A percentile compares a stretch with the other conserved stretches of the same genome.
phyloP scores from a whole-genome alignment of 1,139 yeast species.

The Torulaspora globosa region DNA sequence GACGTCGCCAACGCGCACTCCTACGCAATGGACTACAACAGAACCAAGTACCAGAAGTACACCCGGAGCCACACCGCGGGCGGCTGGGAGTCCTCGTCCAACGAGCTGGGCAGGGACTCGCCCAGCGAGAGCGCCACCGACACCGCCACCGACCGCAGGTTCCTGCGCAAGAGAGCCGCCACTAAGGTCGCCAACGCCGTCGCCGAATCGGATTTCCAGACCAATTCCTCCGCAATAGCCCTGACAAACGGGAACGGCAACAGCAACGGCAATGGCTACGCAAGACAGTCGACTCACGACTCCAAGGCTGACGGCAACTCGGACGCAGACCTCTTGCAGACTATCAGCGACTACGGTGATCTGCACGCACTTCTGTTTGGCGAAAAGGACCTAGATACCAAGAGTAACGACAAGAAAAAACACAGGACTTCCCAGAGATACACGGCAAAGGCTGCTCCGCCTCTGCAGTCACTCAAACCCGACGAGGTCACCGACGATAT shows the following conservation, averaged over 20 bases:
- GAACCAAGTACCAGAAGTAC: constrained; percentile 39
- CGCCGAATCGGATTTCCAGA: constrained; percentile 28
- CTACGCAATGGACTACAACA: constrained; percentile 43
- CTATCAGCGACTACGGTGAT: constrained; percentile 34
- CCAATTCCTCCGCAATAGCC: constrained; percentile 13
- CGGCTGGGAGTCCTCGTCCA: constrained; percentile 38
- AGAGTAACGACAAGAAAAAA: constrained; percentile 27
- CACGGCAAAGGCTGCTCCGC: constrained; percentile 37
- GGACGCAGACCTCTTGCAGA: constrained; percentile 34
- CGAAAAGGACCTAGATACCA: constrained; percentile 23
- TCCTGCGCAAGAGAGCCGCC: constrained; percentile 32
- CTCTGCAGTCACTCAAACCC: constrained; percentile 30
- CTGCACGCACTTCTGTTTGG: constrained; percentile 34
- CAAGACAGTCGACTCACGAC: constrained; percentile 9
- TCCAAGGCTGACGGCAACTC: constrained; percentile 23
- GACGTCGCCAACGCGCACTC: constrained; percentile 74
- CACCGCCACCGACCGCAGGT: constrained; percentile 27
- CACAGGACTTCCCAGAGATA: constrained; percentile 32
- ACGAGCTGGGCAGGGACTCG: constrained; percentile 34
- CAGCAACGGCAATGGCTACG: constrained; percentile 6
- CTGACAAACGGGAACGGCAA: constrained; percentile 11
- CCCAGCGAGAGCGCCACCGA: constrained; percentile 35
- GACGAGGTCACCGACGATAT: constrained; percentile 38
- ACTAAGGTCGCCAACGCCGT: constrained; percentile 22
- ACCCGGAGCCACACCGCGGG: constrained; percentile 34